These are phyloP conservation scores for Ambrosia hybrid DNA, from an alignment of 140 eudicot species.

Conservation along the genomic window DNA sequence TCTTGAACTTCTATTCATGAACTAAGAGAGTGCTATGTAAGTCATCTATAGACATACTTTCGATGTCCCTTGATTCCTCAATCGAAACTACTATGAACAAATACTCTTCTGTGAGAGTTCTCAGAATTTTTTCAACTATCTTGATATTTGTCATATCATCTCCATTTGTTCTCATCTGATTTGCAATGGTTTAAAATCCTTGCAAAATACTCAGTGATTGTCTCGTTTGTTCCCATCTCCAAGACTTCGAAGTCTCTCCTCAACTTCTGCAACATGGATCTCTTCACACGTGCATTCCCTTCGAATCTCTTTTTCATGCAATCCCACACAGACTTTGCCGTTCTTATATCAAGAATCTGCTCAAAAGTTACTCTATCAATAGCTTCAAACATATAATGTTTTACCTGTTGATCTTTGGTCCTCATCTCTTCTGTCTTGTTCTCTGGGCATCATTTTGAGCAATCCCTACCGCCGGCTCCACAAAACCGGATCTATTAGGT, in stretches of 20 bases:
- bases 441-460: background rate
- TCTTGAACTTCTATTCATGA: constrained; percentile 9
- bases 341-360: too few relatives aligned
- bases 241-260: background rate
- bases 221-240: background rate
- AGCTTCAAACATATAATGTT: too few relatives aligned
- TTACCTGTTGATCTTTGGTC: background rate
- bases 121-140: background rate
- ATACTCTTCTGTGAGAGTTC: background rate
- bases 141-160: background rate
- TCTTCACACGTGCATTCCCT: background rate
- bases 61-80: background rate
- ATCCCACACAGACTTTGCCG: too few relatives aligned
- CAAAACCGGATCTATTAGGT: background rate
- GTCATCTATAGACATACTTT: background rate
- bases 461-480: background rate
- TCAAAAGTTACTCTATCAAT: background rate
- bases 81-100: background rate
- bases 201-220: background rate
- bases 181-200: background rate
- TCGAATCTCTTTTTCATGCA: too few relatives aligned
- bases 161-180: background rate
- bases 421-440: background rate
- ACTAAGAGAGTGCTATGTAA: background rate
- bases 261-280: background rate